Evolutionary conservation across 768 basidiomycete species (phyloP), one percentile per base, ranked within the genome.

Genomic region (Suillus brevipes): DNA sequence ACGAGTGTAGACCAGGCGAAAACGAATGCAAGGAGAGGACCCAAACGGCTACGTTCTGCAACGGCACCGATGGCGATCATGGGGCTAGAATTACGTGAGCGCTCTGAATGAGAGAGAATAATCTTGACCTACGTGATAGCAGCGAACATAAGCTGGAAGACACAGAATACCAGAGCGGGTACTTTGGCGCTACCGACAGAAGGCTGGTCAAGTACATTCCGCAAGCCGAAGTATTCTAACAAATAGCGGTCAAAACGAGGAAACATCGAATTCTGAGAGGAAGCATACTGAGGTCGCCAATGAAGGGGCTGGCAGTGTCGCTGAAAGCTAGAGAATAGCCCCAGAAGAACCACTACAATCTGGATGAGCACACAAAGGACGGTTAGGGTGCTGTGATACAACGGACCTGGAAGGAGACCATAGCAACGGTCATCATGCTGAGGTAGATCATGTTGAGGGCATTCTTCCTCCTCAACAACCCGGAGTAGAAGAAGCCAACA

Each of bases 281-380:
- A 7, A 3, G 79, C 89, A 60, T 66, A 90, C 91, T 82, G 40
- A 99, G 84, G 70, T 97, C 80, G 12, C 97, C 97, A 66, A 99
- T 97, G 76, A 83, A 99, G n/a, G 70, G 67, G 66, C 78, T 81
- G 6, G 83, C 93, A 0, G 83, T 86, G 16, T 94, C 91, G 66
- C 89, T 91, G 80, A 99, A 99, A 0, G 96, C 86, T 28, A 99
- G 82, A 2, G 94, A 95, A 79, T 85, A 98, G 2, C 96, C 96
- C 96, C 96, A 97, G 83, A 97, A 95, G 82, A 94, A 95, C 94
- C 94, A 96, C 90, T 95, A 67, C 18, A 65, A 66, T 38, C 9
- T 45, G 6, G 40, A 28, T 72, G 23, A 69, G 69, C 10, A 59
- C 47, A n/a, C 52, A 37, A 7, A 9, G 25, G 37, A 52, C 55